Evolutionary conservation across 1,139 yeast species (phyloP), one percentile per base, ranked within the genome.

Genomic region (Kurtzmaniella natalensis): DNA sequence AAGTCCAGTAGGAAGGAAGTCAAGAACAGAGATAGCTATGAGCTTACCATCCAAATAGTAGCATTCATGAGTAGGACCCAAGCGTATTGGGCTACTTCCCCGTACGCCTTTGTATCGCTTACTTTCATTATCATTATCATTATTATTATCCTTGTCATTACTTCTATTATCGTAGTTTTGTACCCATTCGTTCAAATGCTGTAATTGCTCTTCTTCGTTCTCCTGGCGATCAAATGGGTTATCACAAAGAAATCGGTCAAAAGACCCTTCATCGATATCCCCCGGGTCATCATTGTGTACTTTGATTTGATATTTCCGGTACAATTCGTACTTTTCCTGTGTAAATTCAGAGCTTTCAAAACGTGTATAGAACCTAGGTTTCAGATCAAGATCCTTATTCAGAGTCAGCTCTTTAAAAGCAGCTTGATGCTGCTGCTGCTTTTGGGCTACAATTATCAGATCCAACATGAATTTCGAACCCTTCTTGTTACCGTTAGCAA

Each of bases 11-110:
- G 95, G 95, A 25, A 89, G 54, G 22, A 88, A 62, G 53, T 89
- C 97, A 18, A 84, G 53, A 0, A 88, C 85, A 0, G 87, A 86
- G 22, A 89, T 59, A 0, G 94, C 96, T 26, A 86, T 75, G 21
- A 89, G 60, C 39, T 71, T 67, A 5, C 59, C 78, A 31, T 84
- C 72, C 17, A 73, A 53, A 47, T 83, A 82, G 50, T 87, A 88
- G 50, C 86, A 75, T 49, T 86, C 95, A 53, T 89, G 97, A 1
- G 70, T 35, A 75, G 78, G 46, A 72, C 87, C 51, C 43, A 51
- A 35, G 40, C 68, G 33, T 8, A 23, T 23, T n/a, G n/a, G n/a
- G n/a, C n/a, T n/a, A n/a, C n/a, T n/a, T n/a, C n/a, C n/a, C 34
- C 33, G 9, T 5, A 8, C 15, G 4, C 16, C n/a, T 7, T 15